phyloP scores from a whole-genome alignment of 306 rosid species.

The Mimosa pudica region DNA sequence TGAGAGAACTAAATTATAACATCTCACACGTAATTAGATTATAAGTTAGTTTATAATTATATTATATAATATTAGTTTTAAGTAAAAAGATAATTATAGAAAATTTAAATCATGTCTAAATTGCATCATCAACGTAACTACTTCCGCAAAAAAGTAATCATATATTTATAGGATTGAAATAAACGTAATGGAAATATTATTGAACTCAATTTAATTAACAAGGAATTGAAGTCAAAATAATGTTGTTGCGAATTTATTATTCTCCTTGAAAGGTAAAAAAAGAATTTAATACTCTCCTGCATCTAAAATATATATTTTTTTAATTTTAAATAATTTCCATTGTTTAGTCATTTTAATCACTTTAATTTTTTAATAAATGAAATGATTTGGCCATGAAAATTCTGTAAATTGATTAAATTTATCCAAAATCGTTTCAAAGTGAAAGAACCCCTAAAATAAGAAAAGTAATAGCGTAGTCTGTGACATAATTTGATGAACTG shows the following conservation, averaged over 20 bases:
- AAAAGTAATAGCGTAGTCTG: background rate
- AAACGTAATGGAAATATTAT: background rate
- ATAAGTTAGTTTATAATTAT: too few relatives aligned
- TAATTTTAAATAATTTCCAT: background rate
- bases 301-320: background rate
- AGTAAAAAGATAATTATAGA: too few relatives aligned
- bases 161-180: background rate
- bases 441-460: background rate
- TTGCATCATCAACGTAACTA: too few relatives aligned
- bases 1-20: too few relatives aligned
- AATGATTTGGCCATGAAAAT: background rate
- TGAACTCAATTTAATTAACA: background rate
- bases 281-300: background rate
- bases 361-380: background rate
- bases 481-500: background rate
- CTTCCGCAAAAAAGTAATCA: too few relatives aligned
- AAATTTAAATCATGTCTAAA: too few relatives aligned
- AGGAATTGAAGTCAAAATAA: background rate
- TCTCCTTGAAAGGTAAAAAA: background rate
- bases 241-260: background rate
- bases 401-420: background rate
- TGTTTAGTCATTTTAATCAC: background rate
- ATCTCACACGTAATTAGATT: too few relatives aligned
- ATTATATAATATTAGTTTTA: too few relatives aligned
- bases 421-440: background rate